Conservation (phyloP, 2,329 filamentous ascomycete genomes). For the Aureobasidium sp. region DNA sequence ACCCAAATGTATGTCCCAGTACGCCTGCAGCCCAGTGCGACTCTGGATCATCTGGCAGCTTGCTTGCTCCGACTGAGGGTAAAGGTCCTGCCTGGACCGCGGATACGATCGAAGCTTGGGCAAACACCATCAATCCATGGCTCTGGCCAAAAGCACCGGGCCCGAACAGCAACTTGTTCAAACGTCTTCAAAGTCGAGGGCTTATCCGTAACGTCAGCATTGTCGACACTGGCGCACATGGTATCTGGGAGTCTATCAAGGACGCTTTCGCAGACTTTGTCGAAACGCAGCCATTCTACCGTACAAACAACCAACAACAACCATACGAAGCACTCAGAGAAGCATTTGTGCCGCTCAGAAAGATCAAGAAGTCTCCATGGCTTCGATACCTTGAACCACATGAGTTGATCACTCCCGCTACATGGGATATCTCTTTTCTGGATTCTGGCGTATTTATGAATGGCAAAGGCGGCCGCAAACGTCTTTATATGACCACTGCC, state of each 20-base stretch:
- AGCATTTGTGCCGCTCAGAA: conserved; percentile 66
- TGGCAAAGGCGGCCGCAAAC: conserved; percentile 49
- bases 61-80: conserved; percentile 22
- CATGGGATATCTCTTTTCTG: conserved; percentile 66
- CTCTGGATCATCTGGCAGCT: conserved; percentile 19
- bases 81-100: conserved; percentile 41
- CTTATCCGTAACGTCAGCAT: conserved; percentile 58
- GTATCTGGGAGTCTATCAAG: conserved; percentile 57
- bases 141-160: conserved; percentile 61
- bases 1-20: conserved; percentile 29
- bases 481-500: conserved; percentile 68
- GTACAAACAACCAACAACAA: conserved; percentile 20
- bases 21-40: conserved; percentile 43
- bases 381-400: conserved; percentile 61
- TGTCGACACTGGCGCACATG: conserved; percentile 55
- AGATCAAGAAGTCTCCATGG: conserved; percentile 64
- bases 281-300: not conserved
- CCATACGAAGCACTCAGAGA: conserved; percentile 56
- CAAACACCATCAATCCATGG: conserved; percentile 46
- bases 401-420: conserved; percentile 64
- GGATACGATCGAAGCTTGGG: conserved; percentile 42
- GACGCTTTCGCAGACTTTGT: conserved; percentile 51
- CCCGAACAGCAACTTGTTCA: conserved; percentile 54
- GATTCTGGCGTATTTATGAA: conserved; percentile 66
- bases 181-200: conserved; percentile 66